phyloP scores from a whole-genome alignment of 2,329 filamentous ascomycete species.

The Periglandula ipomoeae region DNA sequence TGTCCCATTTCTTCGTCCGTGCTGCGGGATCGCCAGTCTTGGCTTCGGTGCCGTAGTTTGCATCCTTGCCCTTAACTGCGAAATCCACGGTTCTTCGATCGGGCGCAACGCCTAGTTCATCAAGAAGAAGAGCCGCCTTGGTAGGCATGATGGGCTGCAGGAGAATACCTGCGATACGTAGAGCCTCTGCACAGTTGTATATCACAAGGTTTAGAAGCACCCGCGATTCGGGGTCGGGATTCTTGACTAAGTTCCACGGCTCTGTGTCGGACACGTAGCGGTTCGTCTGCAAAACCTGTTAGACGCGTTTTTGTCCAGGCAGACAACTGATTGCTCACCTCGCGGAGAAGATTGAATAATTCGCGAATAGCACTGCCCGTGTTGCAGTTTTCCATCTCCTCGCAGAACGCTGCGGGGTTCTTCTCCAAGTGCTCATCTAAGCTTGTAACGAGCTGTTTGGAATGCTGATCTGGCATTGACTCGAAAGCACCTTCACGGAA shows the following conservation, averaged over 20 bases:
- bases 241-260: constrained; percentile 57
- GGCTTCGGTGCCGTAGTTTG: constrained; percentile 51
- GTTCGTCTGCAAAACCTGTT: constrained; percentile 23
- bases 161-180: constrained; percentile 74
- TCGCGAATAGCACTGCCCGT: constrained; percentile 55
- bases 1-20: constrained; percentile 27
- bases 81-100: constrained; percentile 53
- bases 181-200: constrained; percentile 62
- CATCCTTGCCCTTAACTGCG: constrained; percentile 55
- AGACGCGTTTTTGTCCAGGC: constrained; percentile 9
- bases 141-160: constrained; percentile 85
- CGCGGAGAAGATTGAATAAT: constrained; percentile 53
- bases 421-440: constrained; percentile 16
- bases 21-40: constrained; percentile 16
- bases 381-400: constrained; percentile 54
- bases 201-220: constrained; percentile 49
- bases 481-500: constrained; percentile 19
- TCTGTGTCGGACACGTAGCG: constrained; percentile 45
- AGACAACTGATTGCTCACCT: constrained; percentile 32
- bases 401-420: constrained; percentile 23
- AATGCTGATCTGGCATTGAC: not conserved
- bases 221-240: constrained; percentile 22
- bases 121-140: constrained; percentile 63
- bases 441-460: constrained; percentile 15
- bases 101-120: constrained; percentile 63